phyloP scores from a whole-genome alignment of 2,329 filamentous ascomycete species.

The Camillea tinctor region DNA sequence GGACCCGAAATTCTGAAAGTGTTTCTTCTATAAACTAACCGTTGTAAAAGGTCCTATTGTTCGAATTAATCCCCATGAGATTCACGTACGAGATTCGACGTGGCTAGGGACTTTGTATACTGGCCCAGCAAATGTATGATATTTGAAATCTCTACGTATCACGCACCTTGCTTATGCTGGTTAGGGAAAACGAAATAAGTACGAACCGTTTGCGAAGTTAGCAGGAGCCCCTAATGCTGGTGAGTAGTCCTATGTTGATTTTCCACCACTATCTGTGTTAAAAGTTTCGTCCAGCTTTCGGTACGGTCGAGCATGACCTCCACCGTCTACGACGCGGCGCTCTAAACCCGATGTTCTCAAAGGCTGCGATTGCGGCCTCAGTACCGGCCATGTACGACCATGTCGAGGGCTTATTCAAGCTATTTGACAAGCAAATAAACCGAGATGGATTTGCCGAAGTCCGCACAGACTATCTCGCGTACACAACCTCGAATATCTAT shows the following conservation, averaged over 20 bases:
- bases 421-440: not conserved
- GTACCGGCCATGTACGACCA: constrained; percentile 3
- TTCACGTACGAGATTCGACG: constrained; percentile 7
- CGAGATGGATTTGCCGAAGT: constrained; percentile 5
- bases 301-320: constrained; percentile 1
- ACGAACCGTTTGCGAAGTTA: not conserved
- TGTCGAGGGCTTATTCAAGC: not conserved
- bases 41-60: constrained; percentile 11
- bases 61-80: constrained; percentile 10
- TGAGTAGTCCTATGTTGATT: not conserved
- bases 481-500: constrained; percentile 1
- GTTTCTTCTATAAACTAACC: not conserved
- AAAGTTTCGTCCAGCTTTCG: constrained; percentile 1
- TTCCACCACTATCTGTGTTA: not conserved
- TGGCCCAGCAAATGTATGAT: not conserved
- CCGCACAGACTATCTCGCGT: constrained; percentile 1
- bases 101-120: constrained; percentile 6
- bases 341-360: constrained; percentile 3
- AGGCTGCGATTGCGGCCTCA: not conserved
- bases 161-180: not conserved
- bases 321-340: constrained; percentile 1
- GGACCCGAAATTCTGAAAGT: not conserved
- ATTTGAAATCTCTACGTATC: not conserved
- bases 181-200: constrained; percentile 8
- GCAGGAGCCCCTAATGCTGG: constrained; percentile 1